Conservation (phyloP, 345 rosid genomes). For the Geranium rotundifolium region DNA sequence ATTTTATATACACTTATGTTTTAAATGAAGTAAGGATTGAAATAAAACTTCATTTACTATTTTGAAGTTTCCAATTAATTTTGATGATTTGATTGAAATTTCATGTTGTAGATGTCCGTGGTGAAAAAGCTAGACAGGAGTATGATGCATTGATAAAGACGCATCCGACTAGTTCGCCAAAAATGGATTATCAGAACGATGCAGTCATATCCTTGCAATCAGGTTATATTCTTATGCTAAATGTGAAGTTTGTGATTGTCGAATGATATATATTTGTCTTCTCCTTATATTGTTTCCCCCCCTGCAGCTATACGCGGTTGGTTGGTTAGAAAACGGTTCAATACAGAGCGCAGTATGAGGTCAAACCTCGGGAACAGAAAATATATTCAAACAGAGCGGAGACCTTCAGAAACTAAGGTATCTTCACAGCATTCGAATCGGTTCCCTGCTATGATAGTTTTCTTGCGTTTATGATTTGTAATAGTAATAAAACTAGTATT, state of each 20-base stretch:
- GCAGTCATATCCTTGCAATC: conserved; percentile 62
- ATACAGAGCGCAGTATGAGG: conserved; percentile 18
- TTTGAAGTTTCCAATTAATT: neutral
- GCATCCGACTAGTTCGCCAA: conserved; percentile 20
- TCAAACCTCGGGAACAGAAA: conserved; percentile 48
- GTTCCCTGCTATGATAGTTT: neutral
- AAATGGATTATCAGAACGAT: conserved; percentile 18
- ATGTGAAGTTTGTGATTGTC: neutral
- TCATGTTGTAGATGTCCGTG: conserved; percentile 44
- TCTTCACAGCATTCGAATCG: neutral
- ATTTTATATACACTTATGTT: too few relatives aligned
- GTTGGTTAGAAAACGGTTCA: conserved; percentile 52
- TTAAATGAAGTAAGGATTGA: too few relatives aligned
- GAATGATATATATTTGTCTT: conserved; percentile 3
- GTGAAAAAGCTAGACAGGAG: conserved; percentile 47
- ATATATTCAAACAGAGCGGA: neutral
- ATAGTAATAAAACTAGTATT: too few relatives aligned
- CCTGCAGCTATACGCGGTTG: conserved; percentile 74
- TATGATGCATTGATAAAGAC: conserved; percentile 19
- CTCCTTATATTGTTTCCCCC: conserved; percentile 7
- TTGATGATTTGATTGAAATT: conserved; percentile 2
- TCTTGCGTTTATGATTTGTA: too few relatives aligned
- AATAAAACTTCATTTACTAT: neutral
- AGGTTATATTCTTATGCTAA: conserved; percentile 30
- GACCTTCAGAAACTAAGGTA: neutral